These are phyloP conservation scores for Plasmodium gallinaceum DNA, from an alignment of 169 alveolate genomes.

Conservation along the genomic window DNA sequence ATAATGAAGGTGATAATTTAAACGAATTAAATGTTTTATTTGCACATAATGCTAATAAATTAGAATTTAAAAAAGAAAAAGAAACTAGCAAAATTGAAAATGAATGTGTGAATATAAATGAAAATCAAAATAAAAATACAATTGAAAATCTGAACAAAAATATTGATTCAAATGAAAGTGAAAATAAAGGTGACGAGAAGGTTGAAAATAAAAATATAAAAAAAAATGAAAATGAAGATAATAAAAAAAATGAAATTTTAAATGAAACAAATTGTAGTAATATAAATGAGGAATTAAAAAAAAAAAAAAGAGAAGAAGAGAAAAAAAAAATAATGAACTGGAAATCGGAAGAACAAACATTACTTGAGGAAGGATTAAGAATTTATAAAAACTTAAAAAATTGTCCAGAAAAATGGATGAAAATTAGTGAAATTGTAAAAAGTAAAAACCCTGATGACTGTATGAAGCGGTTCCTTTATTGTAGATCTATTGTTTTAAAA, in stretches of 20 bases:
- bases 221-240: background rate
- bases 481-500: slow-evolving; percentile 56
- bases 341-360: slow-evolving; percentile 57
- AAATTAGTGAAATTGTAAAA: slow-evolving; percentile 62
- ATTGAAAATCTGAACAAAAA: background rate
- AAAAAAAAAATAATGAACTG: slow-evolving; percentile 72
- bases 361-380: slow-evolving; percentile 65
- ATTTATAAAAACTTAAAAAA: slow-evolving; percentile 61
- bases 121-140: background rate
- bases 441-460: slow-evolving; percentile 55
- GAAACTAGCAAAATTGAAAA: background rate
- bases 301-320: slow-evolving; percentile 65
- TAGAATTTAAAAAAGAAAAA: background rate
- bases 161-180: background rate
- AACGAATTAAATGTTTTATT: background rate
- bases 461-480: slow-evolving; percentile 68
- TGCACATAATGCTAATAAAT: background rate
- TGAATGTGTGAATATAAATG: background rate
- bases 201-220: slow-evolving; percentile 5
- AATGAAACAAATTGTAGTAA: background rate
- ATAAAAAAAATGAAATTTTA: slow-evolving; percentile 1
- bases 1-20: background rate
- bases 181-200: background rate
- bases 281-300: slow-evolving; percentile 40
- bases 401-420: slow-evolving; percentile 70